Base-by-base conservation (phyloP, 306 rosid genomes). In the Bauhinia variegata region DNA sequence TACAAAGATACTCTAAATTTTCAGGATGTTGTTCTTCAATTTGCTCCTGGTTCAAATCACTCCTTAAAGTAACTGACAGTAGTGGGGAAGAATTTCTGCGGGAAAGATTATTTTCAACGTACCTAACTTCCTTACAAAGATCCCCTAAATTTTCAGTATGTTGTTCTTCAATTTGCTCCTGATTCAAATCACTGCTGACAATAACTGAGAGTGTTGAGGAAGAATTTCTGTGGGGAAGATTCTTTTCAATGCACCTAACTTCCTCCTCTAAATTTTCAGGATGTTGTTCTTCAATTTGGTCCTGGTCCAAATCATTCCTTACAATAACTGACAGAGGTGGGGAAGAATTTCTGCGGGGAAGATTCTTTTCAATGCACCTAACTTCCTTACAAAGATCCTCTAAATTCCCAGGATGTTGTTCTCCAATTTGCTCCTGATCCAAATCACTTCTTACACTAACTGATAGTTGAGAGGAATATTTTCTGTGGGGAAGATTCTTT, bases 321-420 rank as follows among this genome's bases (percentile, higher is more conserved):
- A 46, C 55, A 70, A 41, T 67, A 73, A 54, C 79, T 1, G 89
- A 64, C 23, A 63, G 28, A 44, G 7, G 81, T 4, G 79, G 80
- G 57, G 96, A 68, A 80, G 87, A 76, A 48, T 62, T 74, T 55
- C 60, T 58, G 43, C 63, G 80, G 16, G 36, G 63, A 73, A 82
- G 80, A 75, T 76, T 73, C 66, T 86, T 79, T 72, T 84, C 89
- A 11, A 89, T 53, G 88, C 89, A 64, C 77, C 82, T 72, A 81
- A 83, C 96, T 72, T 88, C 99, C 85, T 75, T 88, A 79, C 95
- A 88, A 64, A 54, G 60, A 15, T 83, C 92, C 57, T 82, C 92
- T 18, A 74, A 75, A 69, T 71, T 78, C 44, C 67, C 82, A 69
- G 79, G 84, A 59, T 66, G 59, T 64, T 83, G 85, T 68, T 82